A percentile compares a stretch with the other conserved stretches of the same genome.
Evolutionary conservation across 106 monocot species (phyloP).

Genomic region (Dendrobium catenatum): DNA sequence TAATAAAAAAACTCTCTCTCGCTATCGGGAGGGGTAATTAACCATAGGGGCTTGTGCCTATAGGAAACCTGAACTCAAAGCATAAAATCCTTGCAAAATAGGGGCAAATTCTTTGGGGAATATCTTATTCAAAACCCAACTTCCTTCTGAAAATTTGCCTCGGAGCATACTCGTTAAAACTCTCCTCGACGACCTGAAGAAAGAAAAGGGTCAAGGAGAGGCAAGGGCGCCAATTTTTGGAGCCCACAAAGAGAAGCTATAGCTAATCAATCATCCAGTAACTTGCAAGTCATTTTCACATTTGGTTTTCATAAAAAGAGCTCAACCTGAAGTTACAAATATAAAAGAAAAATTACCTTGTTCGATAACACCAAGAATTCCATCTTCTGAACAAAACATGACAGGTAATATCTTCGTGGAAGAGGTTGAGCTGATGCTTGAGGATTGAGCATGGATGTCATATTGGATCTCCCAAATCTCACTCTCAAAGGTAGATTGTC

Average conservation of each 20-base stretch:
- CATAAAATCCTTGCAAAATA: no score
- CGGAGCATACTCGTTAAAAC: no score
- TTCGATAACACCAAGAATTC: conserved; percentile 67
- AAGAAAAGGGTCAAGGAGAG: no score
- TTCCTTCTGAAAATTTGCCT: no score
- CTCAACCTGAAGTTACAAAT: not conserved
- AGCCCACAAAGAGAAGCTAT: not conserved
- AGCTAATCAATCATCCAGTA: not conserved
- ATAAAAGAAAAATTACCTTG: conserved; percentile 48
- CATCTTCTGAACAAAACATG: conserved; percentile 96
- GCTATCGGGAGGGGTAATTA: no score
- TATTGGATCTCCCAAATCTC: conserved; percentile 96
- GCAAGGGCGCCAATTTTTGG: no score
- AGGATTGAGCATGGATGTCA: conserved; percentile 49
- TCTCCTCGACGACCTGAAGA: no score
- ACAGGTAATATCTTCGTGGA: conserved; percentile 60
- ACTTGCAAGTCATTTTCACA: not conserved
- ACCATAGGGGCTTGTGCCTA: no score
- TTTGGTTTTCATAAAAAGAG: not conserved
- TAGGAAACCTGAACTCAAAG: no score
- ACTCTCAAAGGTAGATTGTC: conserved; percentile 54
- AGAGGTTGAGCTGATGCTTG: conserved; percentile 35
- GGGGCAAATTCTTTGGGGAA: no score
- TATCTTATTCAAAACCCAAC: no score
- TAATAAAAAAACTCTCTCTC: no score